phyloP scores from a whole-genome alignment of 164 flowering plant genomes.

The Magnolia kwangsiensis region DNA sequence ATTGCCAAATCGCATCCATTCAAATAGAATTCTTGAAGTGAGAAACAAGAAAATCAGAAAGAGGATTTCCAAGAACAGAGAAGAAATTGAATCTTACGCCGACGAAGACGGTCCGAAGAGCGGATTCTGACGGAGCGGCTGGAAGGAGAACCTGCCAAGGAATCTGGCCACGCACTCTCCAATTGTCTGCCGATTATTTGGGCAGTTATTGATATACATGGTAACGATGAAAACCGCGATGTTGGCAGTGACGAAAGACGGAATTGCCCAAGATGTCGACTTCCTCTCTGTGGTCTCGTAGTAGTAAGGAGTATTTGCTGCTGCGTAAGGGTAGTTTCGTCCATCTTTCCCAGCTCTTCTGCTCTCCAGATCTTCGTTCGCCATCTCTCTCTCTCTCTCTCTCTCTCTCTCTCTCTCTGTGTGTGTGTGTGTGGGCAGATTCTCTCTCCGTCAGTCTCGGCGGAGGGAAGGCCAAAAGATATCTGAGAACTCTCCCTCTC shows the following conservation, averaged over 20 bases:
- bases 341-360: conserved; percentile 35
- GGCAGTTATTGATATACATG: conserved; percentile 79
- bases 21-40: background rate
- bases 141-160: conserved; percentile 71
- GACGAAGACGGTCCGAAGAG: conserved; percentile 78
- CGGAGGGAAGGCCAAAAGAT: background rate
- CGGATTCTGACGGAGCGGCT: conserved; percentile 72
- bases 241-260: conserved; percentile 63
- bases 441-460: background rate
- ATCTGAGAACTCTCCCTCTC: too few relatives aligned
- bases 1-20: background rate
- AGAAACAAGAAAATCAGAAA: background rate
- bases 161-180: conserved; percentile 58
- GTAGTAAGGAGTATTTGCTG: conserved; percentile 1
- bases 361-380: conserved; percentile 43
- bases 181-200: conserved; percentile 24
- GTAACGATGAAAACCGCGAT: conserved; percentile 52
- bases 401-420: background rate
- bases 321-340: conserved; percentile 11
- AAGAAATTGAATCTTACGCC: conserved; percentile 38
- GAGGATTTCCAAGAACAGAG: background rate
- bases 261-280: conserved; percentile 80
- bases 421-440: too few relatives aligned
- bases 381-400: conserved; percentile 10
- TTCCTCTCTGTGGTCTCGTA: conserved; percentile 29